Evolutionary conservation across 345 rosid genomes (phyloP), one percentile per base, ranked within the genome.

Genomic region (Acer negundo): DNA sequence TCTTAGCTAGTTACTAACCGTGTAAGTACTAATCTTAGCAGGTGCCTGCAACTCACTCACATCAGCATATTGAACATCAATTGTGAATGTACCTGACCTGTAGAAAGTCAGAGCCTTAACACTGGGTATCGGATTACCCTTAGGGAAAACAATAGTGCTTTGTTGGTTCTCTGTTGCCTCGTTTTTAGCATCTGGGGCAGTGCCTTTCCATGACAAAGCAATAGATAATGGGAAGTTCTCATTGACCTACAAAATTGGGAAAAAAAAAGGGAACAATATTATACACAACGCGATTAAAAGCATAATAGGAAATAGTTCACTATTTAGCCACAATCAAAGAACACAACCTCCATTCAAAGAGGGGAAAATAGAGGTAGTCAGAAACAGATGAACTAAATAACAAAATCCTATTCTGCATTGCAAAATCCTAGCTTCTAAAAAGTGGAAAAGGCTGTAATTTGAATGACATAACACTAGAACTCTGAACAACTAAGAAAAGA

Each of bases 61-160:
- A 84, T 92, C 98, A 62, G 83, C 75, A 51, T 92, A 96, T 73
- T 85, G 97, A 26, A 94, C 91, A 90, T 94, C 97, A 51, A 95
- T 83, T 35, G 86, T 80, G 78, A 95, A 95, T 16, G 97, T 90
- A 51, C 89, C 91, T 19, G 95, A 84, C 76, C 94, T 89, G 78
- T 88, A 90, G 82, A 94, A 94, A 1, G 98, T 92, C 81, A 94
- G 76, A 73, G 95, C 96, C 87, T 95, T 95, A 74, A 91, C 67
- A 72, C 98, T 95, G 35, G 99, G 97, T 49, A 95, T 86, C 0
- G 92, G 84, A 75, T 95, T 95, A 79, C 99, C 99, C 82, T 88
- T 92, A 51, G 95, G 94, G 26, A 95, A 94, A 9, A 95, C 97
- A 78, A 92, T 47, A 40, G 93, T 90, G 77, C 89, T 83, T 82